Percentiles rank a stretch among this genome's conserved stretches.
These are phyloP conservation scores for Dictyophora rubrovolvata DNA, from an alignment of 768 basidiomycete species.

Conservation along the genomic window DNA sequence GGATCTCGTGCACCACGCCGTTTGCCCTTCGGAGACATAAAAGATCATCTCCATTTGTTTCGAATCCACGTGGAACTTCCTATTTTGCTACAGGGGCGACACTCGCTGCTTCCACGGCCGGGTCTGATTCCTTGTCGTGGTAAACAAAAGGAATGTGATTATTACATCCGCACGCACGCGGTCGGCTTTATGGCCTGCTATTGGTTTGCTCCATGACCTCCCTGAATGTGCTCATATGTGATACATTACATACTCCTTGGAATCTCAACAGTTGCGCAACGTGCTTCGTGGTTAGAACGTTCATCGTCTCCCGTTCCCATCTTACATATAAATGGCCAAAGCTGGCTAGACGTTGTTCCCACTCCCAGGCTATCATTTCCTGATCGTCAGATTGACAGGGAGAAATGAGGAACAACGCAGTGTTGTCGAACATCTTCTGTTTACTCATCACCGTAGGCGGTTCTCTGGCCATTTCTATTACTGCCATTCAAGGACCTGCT, in stretches of 20 bases:
- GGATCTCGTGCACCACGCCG: too few species aligned
- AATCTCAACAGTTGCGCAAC: not conserved
- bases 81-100: too few species aligned
- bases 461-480: constrained; percentile 21
- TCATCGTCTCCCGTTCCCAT: not conserved
- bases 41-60: too few species aligned
- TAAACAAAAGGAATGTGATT: too few species aligned
- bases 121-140: too few species aligned
- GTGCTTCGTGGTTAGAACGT: not conserved
- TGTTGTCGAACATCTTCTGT: not conserved
- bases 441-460: not conserved
- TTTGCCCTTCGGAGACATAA: too few species aligned
- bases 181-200: too few species aligned
- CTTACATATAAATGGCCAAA: not conserved
- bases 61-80: too few species aligned
- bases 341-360: not conserved
- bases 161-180: too few species aligned
- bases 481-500: constrained; percentile 44
- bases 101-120: too few species aligned
- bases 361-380: not conserved
- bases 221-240: not conserved
- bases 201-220: not conserved
- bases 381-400: not conserved
- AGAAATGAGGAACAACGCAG: not conserved
- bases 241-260: not conserved